Evolutionary conservation across 1,284 basidiomycete genomes (phyloP).

Genomic region (Phellinidium pouzarii): DNA sequence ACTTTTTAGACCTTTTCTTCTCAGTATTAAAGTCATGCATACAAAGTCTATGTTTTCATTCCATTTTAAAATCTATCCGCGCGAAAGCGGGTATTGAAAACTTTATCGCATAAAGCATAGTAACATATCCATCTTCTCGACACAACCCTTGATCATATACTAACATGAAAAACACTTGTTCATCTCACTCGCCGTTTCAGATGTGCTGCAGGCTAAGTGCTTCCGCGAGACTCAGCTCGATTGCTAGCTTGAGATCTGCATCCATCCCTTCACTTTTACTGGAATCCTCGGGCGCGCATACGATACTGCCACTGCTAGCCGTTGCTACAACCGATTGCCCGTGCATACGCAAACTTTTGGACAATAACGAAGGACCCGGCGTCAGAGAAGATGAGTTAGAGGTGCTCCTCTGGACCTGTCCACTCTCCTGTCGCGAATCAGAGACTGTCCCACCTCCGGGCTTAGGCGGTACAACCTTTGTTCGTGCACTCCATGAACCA

Average conservation of each 20-base stretch:
- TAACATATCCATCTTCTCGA: background rate
- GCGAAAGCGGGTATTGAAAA: too few relatives aligned
- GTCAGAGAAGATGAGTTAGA: background rate
- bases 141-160: too few relatives aligned
- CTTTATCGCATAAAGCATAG: background rate
- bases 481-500: slow-evolving; percentile 3
- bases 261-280: slow-evolving; percentile 31
- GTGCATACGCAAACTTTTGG: slow-evolving; percentile 2
- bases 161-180: background rate
- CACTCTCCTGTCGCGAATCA: background rate
- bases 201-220: slow-evolving; percentile 31
- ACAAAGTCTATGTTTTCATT: too few relatives aligned
- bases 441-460: background rate
- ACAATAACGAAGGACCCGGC: slow-evolving; percentile 11
- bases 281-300: background rate
- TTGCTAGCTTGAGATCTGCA: slow-evolving; percentile 45
- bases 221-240: slow-evolving; percentile 53
- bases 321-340: slow-evolving; percentile 11
- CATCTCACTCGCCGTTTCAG: background rate
- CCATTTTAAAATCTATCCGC: too few relatives aligned
- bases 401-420: background rate
- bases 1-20: too few relatives aligned
- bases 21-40: too few relatives aligned
- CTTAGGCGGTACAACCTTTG: background rate
- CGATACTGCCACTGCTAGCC: slow-evolving; percentile 9